Evolutionary conservation across 169 alveolate species (phyloP), one percentile per base, ranked within the genome.

Genomic region (Fabrea salina): DNA sequence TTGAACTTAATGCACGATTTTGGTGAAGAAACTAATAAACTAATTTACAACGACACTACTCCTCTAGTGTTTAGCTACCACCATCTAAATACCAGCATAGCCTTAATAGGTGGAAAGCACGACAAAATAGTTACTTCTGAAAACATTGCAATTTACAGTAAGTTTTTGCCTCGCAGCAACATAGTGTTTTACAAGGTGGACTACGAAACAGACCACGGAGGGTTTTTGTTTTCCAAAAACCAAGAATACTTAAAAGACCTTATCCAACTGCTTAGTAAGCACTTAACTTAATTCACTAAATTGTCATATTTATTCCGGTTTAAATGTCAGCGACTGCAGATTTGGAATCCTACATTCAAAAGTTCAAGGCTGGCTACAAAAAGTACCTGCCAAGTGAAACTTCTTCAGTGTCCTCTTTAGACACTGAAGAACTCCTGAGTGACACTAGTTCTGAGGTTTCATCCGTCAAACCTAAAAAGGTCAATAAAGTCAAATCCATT

Each of bases 1-100:
- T 35, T 27, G 40, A 71, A 75, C 75, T 32, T 54, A 27, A 35
- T 22, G 7, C 70, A 25, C 49, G 86, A 85, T 53, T 77, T 75
- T 67, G 91, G 91, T 25, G 22, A 53, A 1, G 66, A 6, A 8
- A 58, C 56, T 33, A 85, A 85, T 47, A 25, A 25, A 37, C 40
- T 47, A 57, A 0, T 33, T 22, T 85, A 85, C 77, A 84, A 85
- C 11, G 5, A 37, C 6, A 75, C 47, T 13, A 30, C 5, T n/a
- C 83, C 91, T 6, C 83, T 68, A 16, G 59, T 44, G 13, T 35
- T 58, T 8, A 72, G 66, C 44, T 43, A 78, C 13, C 4, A 47
- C 30, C 75, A 85, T n/a, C 70, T 85, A 8, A 58, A 58, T n/a
- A 22, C 35, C 4, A 58, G 33, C 33, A 37, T 40, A 37, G 76